Conservation (phyloP, 2,329 filamentous ascomycete species). For the Arthrinium phaeospermum region DNA sequence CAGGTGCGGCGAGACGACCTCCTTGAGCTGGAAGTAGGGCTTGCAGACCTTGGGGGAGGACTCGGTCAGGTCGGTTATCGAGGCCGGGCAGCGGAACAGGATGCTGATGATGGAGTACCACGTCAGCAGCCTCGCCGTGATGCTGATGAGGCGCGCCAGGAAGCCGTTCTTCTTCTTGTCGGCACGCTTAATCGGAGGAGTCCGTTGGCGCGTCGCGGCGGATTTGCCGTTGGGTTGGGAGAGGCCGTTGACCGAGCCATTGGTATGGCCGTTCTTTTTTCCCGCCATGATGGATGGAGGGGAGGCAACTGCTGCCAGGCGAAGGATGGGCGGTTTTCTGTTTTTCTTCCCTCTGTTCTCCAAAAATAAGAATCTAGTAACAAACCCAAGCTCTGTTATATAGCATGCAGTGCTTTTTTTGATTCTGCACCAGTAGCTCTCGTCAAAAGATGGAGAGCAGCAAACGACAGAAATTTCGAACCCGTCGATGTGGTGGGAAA, state of each 20-base stretch:
- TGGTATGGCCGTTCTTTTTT: constrained; percentile 17
- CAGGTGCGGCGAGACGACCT: constrained; percentile 72
- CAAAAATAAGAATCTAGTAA: not conserved
- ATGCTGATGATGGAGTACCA: constrained; percentile 88
- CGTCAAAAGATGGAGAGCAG: not conserved
- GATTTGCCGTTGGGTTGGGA: constrained; percentile 44
- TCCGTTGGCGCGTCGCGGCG: constrained; percentile 38
- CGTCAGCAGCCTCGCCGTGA: constrained; percentile 69
- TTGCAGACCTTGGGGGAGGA: constrained; percentile 80
- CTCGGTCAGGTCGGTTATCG: constrained; percentile 69
- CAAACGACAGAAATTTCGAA: not conserved
- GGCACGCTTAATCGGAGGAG: constrained; percentile 24
- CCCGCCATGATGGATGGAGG: constrained; percentile 15
- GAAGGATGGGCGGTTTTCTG: not conserved
- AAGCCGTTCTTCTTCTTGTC: constrained; percentile 38
- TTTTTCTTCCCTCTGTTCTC: not conserved
- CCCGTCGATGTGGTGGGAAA: constrained; percentile 1
- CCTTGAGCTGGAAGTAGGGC: constrained; percentile 75
- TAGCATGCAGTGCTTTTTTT: not conserved
- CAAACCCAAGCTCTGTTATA: not conserved
- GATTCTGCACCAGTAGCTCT: not conserved
- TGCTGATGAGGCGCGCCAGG: constrained; percentile 51
- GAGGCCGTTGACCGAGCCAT: constrained; percentile 36
- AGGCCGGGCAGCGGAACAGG: constrained; percentile 80
- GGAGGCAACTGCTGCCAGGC: not conserved